These are phyloP conservation scores for Astraeus odoratus DNA, from an alignment of 768 basidiomycete genomes.

Conservation along the genomic window DNA sequence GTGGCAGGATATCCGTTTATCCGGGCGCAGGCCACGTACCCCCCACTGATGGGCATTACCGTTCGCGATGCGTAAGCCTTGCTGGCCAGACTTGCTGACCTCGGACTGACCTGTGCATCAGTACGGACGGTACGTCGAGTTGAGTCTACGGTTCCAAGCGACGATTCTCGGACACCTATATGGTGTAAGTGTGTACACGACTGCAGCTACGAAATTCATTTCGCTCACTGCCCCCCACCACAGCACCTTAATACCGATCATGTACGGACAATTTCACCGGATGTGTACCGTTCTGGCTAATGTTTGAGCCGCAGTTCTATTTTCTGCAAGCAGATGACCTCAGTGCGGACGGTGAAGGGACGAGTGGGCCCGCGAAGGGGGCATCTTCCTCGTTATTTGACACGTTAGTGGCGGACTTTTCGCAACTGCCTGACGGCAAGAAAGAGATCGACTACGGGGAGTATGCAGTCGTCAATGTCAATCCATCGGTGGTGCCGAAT, in stretches of 20 bases:
- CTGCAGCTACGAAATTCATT: constrained; percentile 20
- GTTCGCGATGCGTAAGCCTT: constrained; percentile 72
- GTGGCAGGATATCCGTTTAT: constrained; percentile 21
- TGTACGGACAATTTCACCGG: constrained; percentile 33
- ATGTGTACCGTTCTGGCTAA: background rate
- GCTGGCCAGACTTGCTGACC: background rate
- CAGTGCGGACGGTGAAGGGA: constrained; percentile 22
- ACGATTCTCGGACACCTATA: constrained; percentile 82
- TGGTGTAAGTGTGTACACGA: constrained; percentile 49
- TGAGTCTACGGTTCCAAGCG: constrained; percentile 80
- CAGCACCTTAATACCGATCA: constrained; percentile 85
- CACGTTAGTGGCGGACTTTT: constrained; percentile 58
- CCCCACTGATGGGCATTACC: constrained; percentile 73
- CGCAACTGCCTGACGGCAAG: constrained; percentile 46
- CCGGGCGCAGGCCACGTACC: constrained; percentile 69
- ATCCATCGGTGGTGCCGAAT: constrained; percentile 81
- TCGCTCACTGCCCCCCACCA: constrained; percentile 10
- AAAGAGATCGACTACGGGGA: constrained; percentile 51
- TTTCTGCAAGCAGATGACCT: constrained; percentile 52
- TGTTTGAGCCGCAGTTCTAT: constrained; percentile 37
- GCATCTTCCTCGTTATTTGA: constrained; percentile 25
- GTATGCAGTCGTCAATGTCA: constrained; percentile 73
- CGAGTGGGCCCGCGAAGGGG: background rate
- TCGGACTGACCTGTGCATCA: constrained; percentile 7
- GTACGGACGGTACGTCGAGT: constrained; percentile 65